Evolutionary conservation across 2,329 filamentous ascomycete species (phyloP), one percentile per base, ranked within the genome.

Genomic region (Arachnomyces sp.): DNA sequence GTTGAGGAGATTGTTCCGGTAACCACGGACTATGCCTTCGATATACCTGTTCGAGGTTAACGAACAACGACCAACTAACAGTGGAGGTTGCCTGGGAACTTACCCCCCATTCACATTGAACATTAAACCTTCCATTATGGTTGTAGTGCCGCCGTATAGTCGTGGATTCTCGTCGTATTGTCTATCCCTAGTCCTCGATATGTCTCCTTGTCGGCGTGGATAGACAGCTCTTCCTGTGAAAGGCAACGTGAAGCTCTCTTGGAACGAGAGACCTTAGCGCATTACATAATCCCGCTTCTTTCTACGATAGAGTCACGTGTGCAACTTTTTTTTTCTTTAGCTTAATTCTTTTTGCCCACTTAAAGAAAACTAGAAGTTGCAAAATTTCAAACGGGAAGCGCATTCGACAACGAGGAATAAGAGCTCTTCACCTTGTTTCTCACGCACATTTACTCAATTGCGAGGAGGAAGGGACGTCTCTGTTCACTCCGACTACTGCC

Each of bases 51-150:
- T 29, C 7, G 12, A 16, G 30, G 9, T 28, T 35, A 35, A 3
- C 1, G 1, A 31, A 5, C 31, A 7, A 15, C 15, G 29, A 14
- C 18, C 13, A 13, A 3, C 17, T 11, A 7, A 28, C 14, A 15
- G 17, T 17, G 0, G 18, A 14, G 14, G n/a, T n/a, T 33, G 18
- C 3, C 5, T 9, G 12, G 16, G 25, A 36, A 60, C 76, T 49
- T 72, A 90, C 83, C 89, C 89, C 67, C 86, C 89, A 67, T 93
- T 88, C 48, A 90, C 84, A 69, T 95, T 95, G 71, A 92, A 95
- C 57, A 88, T 82, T 34, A 95, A 80, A 44, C 88, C 88, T 73
- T 94, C 88, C 88, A 94, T 94, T 47, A 44, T 59, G 51, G 44
- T 39, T 45, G 44, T 15, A 18, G 39, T 28, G 33, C 33, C 25